A percentile compares a stretch with the other conserved stretches of the same genome.
phyloP scores from a whole-genome alignment of 805 yeast genomes.

The Kluyveromyces aestuarii region DNA sequence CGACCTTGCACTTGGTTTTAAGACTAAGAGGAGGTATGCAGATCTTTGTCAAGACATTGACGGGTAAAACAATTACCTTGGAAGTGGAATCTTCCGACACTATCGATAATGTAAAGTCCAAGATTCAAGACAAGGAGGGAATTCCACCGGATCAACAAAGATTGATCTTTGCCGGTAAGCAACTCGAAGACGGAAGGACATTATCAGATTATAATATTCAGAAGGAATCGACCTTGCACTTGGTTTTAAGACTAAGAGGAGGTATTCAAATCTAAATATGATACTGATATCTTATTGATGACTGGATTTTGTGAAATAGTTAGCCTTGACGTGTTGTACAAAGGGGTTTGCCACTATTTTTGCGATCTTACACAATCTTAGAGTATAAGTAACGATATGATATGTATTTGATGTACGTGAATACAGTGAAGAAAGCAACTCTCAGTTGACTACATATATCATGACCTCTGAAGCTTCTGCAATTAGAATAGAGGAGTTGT shows the following conservation, averaged over 20 bases:
- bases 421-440: not conserved
- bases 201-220: constrained; percentile 65
- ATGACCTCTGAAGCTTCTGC: constrained; percentile 26
- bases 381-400: too few species aligned
- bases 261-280: constrained; percentile 36
- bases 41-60: constrained; percentile 93
- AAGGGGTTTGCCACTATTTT: too few species aligned
- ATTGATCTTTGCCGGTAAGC: constrained; percentile 64
- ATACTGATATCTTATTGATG: not conserved
- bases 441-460: not conserved
- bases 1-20: constrained; percentile 73
- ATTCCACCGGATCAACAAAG: constrained; percentile 68
- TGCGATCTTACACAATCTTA: too few species aligned
- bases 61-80: constrained; percentile 93
- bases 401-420: not conserved
- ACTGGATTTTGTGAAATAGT: not conserved
- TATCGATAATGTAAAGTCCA: constrained; percentile 83
- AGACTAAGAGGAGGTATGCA: constrained; percentile 89
- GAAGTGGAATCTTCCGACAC: constrained; percentile 95
- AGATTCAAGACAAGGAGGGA: constrained; percentile 61
- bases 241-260: constrained; percentile 69
- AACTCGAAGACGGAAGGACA: constrained; percentile 64
- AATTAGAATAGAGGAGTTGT: constrained; percentile 40
- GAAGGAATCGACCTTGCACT: constrained; percentile 61
- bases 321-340: too few species aligned